phyloP scores from a whole-genome alignment of 129 eudicot genomes.

The Lonicera japonica region DNA sequence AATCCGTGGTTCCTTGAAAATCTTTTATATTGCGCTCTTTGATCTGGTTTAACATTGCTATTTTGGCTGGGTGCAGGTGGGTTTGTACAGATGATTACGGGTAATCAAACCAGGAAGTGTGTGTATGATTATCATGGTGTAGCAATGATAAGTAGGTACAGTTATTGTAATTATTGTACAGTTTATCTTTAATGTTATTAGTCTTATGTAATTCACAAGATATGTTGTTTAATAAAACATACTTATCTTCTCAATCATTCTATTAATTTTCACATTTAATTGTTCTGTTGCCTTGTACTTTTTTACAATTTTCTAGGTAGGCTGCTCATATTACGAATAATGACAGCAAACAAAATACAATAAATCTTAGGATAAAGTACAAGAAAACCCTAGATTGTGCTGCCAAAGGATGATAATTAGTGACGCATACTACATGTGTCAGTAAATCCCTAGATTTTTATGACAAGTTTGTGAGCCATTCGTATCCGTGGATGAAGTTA shows the following conservation, averaged over 20 bases:
- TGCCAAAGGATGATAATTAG: too few relatives aligned
- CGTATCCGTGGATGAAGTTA: conserved; percentile 47
- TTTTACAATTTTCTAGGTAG: background rate
- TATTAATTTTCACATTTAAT: background rate
- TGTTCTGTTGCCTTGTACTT: background rate
- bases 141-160: background rate
- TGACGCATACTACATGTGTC: background rate
- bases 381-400: too few relatives aligned
- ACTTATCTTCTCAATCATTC: background rate
- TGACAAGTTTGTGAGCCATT: conserved; percentile 32
- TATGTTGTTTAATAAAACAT: background rate
- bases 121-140: background rate
- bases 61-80: conserved; percentile 9
- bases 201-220: background rate
- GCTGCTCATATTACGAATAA: background rate
- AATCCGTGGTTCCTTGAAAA: background rate
- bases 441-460: background rate
- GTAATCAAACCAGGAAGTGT: background rate
- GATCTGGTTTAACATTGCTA: background rate
- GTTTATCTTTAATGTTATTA: background rate
- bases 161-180: conserved; percentile 4
- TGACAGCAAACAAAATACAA: too few relatives aligned
- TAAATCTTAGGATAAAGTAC: too few relatives aligned
- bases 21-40: background rate
- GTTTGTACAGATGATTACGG: conserved; percentile 5